phyloP scores from a whole-genome alignment of 2,329 filamentous ascomycete species.

The Cercospora zeina region DNA sequence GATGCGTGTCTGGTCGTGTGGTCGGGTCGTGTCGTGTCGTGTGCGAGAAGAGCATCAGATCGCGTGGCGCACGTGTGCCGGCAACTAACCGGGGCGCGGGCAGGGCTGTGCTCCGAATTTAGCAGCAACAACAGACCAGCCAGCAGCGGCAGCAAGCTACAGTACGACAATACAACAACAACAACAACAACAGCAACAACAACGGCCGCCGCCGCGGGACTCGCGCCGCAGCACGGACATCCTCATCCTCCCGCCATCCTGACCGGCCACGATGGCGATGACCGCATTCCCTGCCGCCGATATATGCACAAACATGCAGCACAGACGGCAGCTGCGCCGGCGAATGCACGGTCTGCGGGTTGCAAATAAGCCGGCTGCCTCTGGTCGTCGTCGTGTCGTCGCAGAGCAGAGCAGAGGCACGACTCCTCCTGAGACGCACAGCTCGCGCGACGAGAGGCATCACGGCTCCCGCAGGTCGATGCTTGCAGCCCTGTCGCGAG shows the following conservation, averaged over 20 bases:
- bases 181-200: not conserved
- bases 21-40: not conserved
- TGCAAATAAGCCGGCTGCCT: not conserved
- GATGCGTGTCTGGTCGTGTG: not conserved
- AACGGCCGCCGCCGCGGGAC: not conserved
- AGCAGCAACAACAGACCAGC: not conserved
- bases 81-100: too few relatives aligned
- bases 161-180: not conserved
- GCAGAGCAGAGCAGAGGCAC: too few relatives aligned
- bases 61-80: not conserved
- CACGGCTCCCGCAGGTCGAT: not conserved
- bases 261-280: not conserved
- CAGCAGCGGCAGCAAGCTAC: too few relatives aligned
- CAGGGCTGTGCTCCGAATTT: not conserved
- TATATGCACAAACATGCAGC: too few relatives aligned
- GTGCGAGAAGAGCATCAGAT: not conserved
- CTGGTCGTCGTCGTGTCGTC: not conserved
- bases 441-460: too few relatives aligned
- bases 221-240: too few relatives aligned
- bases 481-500: slow-evolving; percentile 3
- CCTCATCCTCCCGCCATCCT: not conserved
- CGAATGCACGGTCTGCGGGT: not conserved
- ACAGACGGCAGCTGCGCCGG: not conserved
- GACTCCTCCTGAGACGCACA: too few relatives aligned
- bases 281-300: not conserved